Conservation (phyloP, 257 asterid species). For the Lavandula angustifolia region DNA sequence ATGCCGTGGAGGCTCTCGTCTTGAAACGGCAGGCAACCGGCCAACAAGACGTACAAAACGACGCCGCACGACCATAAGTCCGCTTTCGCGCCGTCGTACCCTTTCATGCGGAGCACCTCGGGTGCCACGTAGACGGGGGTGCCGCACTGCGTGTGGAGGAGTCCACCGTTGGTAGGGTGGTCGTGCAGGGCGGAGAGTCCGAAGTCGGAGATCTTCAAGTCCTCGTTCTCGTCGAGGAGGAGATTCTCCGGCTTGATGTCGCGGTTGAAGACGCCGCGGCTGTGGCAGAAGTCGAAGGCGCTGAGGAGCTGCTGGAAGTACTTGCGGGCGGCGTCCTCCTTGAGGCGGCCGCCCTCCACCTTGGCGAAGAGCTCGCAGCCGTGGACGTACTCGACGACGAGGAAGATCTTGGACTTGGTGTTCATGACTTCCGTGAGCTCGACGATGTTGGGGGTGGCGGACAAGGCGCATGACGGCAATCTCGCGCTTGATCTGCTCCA, state of each 20-base stretch:
- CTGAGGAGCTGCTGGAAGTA: slow-evolving; percentile 56
- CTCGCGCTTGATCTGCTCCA: slow-evolving; percentile 59
- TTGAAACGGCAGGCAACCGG: slow-evolving; percentile 58
- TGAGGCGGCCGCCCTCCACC: slow-evolving; percentile 45
- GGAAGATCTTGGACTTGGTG: slow-evolving; percentile 50
- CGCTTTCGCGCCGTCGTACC: slow-evolving; percentile 60
- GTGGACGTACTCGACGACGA: slow-evolving; percentile 60
- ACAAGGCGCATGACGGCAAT: slow-evolving; percentile 62
- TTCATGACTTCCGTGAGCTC: slow-evolving; percentile 64
- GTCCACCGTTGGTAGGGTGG: slow-evolving; percentile 28
- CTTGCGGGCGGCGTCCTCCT: slow-evolving; percentile 49
- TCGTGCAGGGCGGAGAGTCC: slow-evolving; percentile 58
- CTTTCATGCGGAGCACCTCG: slow-evolving; percentile 48
- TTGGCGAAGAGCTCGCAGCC: slow-evolving; percentile 66
- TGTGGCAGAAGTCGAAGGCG: slow-evolving; percentile 54
- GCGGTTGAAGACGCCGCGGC: slow-evolving; percentile 43
- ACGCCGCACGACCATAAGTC: slow-evolving; percentile 74
- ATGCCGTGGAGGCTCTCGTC: slow-evolving; percentile 43
- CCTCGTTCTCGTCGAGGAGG: slow-evolving; percentile 57
- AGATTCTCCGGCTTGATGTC: slow-evolving; percentile 41
- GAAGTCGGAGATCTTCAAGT: slow-evolving; percentile 59
- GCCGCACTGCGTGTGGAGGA: slow-evolving; percentile 65
- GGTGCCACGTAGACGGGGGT: slow-evolving; percentile 68
- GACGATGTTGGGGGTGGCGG: slow-evolving; percentile 63
- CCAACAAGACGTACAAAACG: slow-evolving; percentile 52